Percentiles rank a stretch among this genome's conserved stretches.
phyloP scores from a whole-genome alignment of 2,329 filamentous ascomycete genomes.

The Xylariaceae sp. region DNA sequence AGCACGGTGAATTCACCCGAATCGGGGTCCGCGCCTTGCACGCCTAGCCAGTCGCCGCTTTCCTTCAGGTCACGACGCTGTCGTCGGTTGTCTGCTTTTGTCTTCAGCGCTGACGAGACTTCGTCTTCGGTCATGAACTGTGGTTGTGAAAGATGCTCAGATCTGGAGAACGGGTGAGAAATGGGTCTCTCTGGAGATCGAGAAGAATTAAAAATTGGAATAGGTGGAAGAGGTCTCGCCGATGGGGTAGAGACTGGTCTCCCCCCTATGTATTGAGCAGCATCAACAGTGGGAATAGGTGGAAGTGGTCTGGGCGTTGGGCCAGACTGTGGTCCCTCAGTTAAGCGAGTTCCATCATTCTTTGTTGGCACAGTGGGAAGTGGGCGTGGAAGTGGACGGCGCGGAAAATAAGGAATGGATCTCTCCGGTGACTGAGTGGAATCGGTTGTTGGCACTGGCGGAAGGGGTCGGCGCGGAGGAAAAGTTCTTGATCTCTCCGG shows the following conservation, averaged over 20 bases:
- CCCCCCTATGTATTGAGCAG: no score
- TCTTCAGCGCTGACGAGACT: constrained; percentile 20
- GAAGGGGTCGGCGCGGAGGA: no score
- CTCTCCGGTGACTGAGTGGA: no score
- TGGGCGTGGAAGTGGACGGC: no score
- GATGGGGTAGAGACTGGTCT: background rate
- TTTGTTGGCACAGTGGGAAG: no score
- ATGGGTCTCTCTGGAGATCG: background rate
- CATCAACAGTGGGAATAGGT: no score
- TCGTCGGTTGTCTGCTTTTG: constrained; percentile 33
- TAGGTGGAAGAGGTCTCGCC: constrained; percentile 4
- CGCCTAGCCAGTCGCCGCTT: constrained; percentile 54
- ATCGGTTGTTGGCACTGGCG: no score
- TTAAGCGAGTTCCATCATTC: no score
- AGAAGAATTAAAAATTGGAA: background rate
- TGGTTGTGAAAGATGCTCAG: constrained; percentile 7
- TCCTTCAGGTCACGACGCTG: constrained; percentile 45
- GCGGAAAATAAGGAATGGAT: no score
- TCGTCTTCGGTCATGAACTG: constrained; percentile 18
- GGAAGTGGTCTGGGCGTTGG: no score
- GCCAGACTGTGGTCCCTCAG: no score
- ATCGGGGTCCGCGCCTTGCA: constrained; percentile 53
- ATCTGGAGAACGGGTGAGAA: background rate
- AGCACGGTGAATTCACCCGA: constrained; percentile 50
- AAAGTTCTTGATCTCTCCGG: no score